Percentiles rank a stretch among this genome's conserved stretches.
These are phyloP conservation scores for Penstemon newberryi DNA, from an alignment of 257 asterid genomes.

Conservation along the genomic window DNA sequence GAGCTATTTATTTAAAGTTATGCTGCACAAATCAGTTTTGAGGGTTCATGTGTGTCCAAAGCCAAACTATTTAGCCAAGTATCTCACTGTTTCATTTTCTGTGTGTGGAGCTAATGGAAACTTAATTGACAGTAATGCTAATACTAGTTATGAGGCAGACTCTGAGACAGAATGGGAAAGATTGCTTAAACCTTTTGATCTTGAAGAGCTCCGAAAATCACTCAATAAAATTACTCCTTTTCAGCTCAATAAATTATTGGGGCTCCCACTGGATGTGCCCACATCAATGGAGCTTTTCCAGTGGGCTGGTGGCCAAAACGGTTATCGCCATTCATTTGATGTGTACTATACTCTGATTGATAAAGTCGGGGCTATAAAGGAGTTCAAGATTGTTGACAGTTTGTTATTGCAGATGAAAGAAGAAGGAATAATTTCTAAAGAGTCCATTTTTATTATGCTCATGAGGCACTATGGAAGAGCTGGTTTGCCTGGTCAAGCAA, in stretches of 20 bases:
- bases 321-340: conserved; percentile 66
- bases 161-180: conserved; percentile 85
- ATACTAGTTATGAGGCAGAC: conserved; percentile 37
- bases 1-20: conserved; percentile 24
- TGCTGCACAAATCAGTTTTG: conserved; percentile 36
- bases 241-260: conserved; percentile 75
- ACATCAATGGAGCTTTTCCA: conserved; percentile 69
- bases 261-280: conserved; percentile 66
- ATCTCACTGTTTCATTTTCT: conserved; percentile 33
- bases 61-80: conserved; percentile 34
- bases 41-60: conserved; percentile 26
- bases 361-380: conserved; percentile 60
- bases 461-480: conserved; percentile 90
- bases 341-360: conserved; percentile 72
- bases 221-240: conserved; percentile 64
- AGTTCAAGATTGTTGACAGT: conserved; percentile 64
- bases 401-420: conserved; percentile 80
- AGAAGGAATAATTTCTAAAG: conserved; percentile 63
- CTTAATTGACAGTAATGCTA: conserved; percentile 29
- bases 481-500: conserved; percentile 89
- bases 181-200: conserved; percentile 84
- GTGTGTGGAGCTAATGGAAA: conserved; percentile 34
- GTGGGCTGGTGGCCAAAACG: conserved; percentile 67
- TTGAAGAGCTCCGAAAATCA: conserved; percentile 67
- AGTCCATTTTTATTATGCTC: conserved; percentile 70